Percentiles rank a stretch among this genome's conserved stretches.
Conservation (phyloP, 2,329 filamentous ascomycete genomes). For the Penicillium freii region DNA sequence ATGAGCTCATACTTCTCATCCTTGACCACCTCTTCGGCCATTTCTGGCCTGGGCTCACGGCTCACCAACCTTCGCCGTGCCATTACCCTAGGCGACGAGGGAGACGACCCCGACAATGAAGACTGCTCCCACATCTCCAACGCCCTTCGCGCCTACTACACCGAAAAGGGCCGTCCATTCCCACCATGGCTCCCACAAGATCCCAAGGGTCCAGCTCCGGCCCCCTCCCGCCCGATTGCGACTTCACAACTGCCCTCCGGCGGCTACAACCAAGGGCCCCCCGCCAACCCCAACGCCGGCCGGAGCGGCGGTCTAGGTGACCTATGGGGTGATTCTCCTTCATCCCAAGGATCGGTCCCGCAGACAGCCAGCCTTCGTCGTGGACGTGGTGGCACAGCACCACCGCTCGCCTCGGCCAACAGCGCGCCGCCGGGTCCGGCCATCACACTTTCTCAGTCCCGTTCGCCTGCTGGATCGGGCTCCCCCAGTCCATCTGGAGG, state of each 20-base stretch:
- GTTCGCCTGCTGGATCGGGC: conserved; percentile 25
- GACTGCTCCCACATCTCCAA: conserved; percentile 95
- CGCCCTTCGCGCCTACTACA: conserved; percentile 89
- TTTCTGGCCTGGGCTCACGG: conserved; percentile 54
- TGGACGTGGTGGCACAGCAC: conserved; percentile 31
- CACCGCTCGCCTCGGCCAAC: conserved; percentile 20
- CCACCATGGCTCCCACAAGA: conserved; percentile 87
- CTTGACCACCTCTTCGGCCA: conserved; percentile 45
- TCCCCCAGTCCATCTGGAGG: conserved; percentile 36
- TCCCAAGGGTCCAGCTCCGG: conserved; percentile 67
- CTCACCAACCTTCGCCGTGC: conserved; percentile 57
- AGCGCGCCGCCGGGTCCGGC: conserved; percentile 25
- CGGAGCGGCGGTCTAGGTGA: conserved; percentile 52
- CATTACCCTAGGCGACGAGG: conserved; percentile 43
- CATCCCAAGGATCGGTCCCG: conserved; percentile 29
- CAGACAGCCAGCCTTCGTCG: conserved; percentile 43
- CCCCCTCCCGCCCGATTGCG: conserved; percentile 47
- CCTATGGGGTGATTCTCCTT: conserved; percentile 53
- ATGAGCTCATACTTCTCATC: conserved; percentile 84
- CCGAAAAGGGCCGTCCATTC: conserved; percentile 76
- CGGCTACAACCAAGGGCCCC: conserved; percentile 25
- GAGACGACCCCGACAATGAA: conserved; percentile 52
- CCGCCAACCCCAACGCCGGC: conserved; percentile 29
- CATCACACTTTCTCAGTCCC: conserved; percentile 23
- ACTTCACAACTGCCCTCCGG: conserved; percentile 54